Evolutionary conservation across 2,329 filamentous ascomycete species (phyloP).

Genomic region (Fusarium armeniacum): DNA sequence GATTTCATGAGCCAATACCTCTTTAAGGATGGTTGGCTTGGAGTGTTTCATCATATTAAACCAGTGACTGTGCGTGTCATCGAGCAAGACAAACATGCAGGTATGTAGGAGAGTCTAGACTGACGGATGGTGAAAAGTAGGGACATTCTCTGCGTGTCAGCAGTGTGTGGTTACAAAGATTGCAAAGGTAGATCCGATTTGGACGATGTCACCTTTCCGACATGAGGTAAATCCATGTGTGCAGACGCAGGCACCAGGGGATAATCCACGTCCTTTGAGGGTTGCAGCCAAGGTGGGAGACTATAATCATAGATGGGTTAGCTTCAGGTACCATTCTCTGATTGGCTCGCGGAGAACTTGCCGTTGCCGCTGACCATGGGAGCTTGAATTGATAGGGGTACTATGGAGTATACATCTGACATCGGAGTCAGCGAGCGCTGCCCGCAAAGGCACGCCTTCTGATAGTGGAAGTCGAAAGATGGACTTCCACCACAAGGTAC

Average conservation of each 20-base stretch:
- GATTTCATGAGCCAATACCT: slow-evolving; percentile 4
- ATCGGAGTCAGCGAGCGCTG: slow-evolving; percentile 29
- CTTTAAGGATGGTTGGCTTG: slow-evolving; percentile 4
- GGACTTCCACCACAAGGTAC: not conserved
- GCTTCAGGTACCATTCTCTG: slow-evolving; percentile 57
- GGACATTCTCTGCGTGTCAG: slow-evolving; percentile 40
- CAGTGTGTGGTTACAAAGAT: slow-evolving; percentile 28
- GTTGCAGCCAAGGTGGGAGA: slow-evolving; percentile 31
- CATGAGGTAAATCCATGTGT: slow-evolving; percentile 32
- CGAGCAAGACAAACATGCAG: not conserved
- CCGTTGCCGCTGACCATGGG: slow-evolving; percentile 32
- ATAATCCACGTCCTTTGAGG: slow-evolving; percentile 33
- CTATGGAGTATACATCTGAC: slow-evolving; percentile 1
- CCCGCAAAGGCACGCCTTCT: slow-evolving; percentile 29
- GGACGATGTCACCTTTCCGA: slow-evolving; percentile 47
- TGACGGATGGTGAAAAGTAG: slow-evolving; percentile 32
- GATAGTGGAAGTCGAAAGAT: slow-evolving; percentile 8
- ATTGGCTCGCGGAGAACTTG: slow-evolving; percentile 58
- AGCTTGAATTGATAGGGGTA: slow-evolving; percentile 26
- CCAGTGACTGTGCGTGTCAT: not conserved
- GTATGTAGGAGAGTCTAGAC: slow-evolving; percentile 7
- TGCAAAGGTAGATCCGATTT: slow-evolving; percentile 47
- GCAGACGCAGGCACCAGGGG: slow-evolving; percentile 22
- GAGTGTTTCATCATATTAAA: not conserved
- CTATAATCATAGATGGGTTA: slow-evolving; percentile 48